These are phyloP conservation scores for Jacaranda mimosifolia DNA, from an alignment of 257 asterid genomes.

Conservation along the genomic window DNA sequence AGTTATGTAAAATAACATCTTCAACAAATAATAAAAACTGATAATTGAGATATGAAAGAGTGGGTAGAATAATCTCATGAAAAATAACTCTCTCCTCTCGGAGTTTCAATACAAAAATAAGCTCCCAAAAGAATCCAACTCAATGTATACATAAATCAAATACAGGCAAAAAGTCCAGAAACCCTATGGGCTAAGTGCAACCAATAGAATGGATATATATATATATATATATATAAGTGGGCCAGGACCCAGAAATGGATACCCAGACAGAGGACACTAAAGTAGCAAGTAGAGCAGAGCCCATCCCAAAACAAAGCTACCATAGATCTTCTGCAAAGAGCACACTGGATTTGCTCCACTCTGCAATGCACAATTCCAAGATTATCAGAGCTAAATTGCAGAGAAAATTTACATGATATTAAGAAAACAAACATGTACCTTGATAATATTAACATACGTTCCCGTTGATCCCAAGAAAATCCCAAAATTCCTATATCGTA, in stretches of 20 bases:
- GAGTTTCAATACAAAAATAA: constrained; percentile 47
- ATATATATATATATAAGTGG: constrained; percentile 35
- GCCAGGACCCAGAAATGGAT: constrained; percentile 16
- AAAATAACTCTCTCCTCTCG: constrained; percentile 39
- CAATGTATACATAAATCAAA: constrained; percentile 49
- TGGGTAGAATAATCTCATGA: constrained; percentile 32
- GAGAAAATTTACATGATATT: not conserved
- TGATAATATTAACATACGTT: no score
- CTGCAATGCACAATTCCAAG: constrained; percentile 48
- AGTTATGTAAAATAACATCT: no score
- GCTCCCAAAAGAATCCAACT: constrained; percentile 68
- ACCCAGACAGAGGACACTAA: constrained; percentile 38
- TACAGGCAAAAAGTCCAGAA: constrained; percentile 35
- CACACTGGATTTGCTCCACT: constrained; percentile 62
- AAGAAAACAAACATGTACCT: no score
- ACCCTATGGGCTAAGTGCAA: constrained; percentile 37
- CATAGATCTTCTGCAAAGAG: constrained; percentile 44
- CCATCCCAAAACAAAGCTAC: constrained; percentile 58
- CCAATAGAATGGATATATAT: constrained; percentile 29
- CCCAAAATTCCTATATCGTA: no score
- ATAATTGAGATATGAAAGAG: constrained; percentile 7
- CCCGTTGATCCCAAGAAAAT: no score
- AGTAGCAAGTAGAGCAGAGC: constrained; percentile 46
- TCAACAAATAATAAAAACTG: not conserved
- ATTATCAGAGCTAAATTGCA: not conserved